Evolutionary conservation across 306 rosid genomes (phyloP), one percentile per base, ranked within the genome.

Genomic region (Vigna angularis): DNA sequence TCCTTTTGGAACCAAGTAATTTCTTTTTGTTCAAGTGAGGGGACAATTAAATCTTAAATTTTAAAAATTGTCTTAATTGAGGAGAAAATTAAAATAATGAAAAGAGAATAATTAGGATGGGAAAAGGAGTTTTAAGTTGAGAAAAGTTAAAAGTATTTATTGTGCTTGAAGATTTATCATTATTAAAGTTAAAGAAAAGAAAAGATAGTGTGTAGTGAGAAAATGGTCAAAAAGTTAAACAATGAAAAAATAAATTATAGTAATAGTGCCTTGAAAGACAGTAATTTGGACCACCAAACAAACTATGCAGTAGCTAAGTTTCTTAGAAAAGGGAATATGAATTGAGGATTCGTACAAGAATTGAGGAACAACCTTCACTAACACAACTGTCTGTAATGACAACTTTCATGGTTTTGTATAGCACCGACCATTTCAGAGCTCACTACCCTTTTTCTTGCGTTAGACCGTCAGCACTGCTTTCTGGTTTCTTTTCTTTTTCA

Each of bases 261-360:
- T 3, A 3, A 9, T 8, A 9, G 61, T 49, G 61, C 0, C 51
- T 49, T 75, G 40, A 4, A 75, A 75, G 69, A 47, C 50, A 75
- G 38, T 3, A 47, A 12, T 18, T 18, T 30, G 76, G 11, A 75
- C 63, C 71, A 48, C 61, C 36, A 75, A 75, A 62, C 61, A 40
- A 40, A 40, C 4, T 34, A 30, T 13, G 62, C 30, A 26, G 6
- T 45, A 13, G n/a, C 30, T 14, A 59, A 28, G 44, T 17, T 16
- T 11, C 28, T 45, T 28, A 45, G 56, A 73, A 59, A 11, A 42
- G 20, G 26, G 40, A 9, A 74, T 44, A 0, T 16, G 57, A 44
- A 26, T 59, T 26, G 45, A 68, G 9, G 26, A 38, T 65, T 65
- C 51, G 2, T 38, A 65, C 30, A 9, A 65, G 10, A 17, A 38